phyloP scores from a whole-genome alignment of 2,329 filamentous ascomycete genomes.

The Drechslerella dactyloides region DNA sequence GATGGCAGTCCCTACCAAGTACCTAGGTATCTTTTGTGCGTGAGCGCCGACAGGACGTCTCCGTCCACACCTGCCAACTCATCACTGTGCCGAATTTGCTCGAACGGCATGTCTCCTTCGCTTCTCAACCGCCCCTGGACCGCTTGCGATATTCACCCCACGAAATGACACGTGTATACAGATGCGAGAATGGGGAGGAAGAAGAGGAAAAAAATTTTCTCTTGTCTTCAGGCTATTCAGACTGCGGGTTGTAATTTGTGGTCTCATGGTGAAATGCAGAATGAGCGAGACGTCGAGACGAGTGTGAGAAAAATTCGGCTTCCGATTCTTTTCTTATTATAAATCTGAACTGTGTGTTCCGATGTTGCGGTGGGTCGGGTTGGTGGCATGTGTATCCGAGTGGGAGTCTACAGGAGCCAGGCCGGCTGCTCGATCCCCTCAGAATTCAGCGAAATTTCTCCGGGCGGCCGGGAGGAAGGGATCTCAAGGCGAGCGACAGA shows the following conservation, averaged over 20 bases:
- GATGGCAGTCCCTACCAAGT: slow-evolving; percentile 17
- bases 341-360: slow-evolving; percentile 37
- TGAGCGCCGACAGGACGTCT: background rate
- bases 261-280: background rate
- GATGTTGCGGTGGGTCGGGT: slow-evolving; percentile 8
- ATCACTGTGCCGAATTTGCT: slow-evolving; percentile 28
- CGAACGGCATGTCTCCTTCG: slow-evolving; percentile 13
- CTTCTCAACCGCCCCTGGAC: slow-evolving; percentile 13
- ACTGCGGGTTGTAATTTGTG: background rate
- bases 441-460: slow-evolving; percentile 40
- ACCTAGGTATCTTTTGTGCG: slow-evolving; percentile 11
- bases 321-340: slow-evolving; percentile 31
- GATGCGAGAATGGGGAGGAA: slow-evolving; percentile 11
- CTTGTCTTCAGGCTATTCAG: slow-evolving; percentile 8
- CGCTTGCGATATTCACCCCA: slow-evolving; percentile 43
- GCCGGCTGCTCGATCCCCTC: slow-evolving; percentile 26
- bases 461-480: slow-evolving; percentile 35
- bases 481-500: slow-evolving; percentile 9
- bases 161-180: slow-evolving; percentile 49
- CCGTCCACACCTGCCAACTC: slow-evolving; percentile 49
- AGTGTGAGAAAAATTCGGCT: slow-evolving; percentile 6
- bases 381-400: slow-evolving; percentile 49
- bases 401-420: slow-evolving; percentile 21
- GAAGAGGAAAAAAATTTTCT: slow-evolving; percentile 18
- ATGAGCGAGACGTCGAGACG: background rate